phyloP scores from a whole-genome alignment of 2,329 filamentous ascomycete species.

The Ophiostoma tasmaniense region DNA sequence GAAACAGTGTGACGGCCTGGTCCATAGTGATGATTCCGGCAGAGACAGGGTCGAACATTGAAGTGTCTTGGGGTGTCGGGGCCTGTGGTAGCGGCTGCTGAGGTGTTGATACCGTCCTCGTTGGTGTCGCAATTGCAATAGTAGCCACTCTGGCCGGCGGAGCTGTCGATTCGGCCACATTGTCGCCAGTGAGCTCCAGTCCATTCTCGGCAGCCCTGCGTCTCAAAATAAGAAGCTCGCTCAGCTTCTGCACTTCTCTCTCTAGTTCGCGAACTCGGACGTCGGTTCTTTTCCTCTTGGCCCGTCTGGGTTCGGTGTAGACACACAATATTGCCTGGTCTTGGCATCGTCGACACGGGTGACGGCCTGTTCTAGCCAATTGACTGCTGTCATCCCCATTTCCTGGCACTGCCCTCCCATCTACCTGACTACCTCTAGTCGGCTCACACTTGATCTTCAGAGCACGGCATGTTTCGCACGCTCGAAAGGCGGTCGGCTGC shows the following conservation, averaged over 20 bases:
- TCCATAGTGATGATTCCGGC: conserved; percentile 16
- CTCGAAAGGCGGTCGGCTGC: neutral
- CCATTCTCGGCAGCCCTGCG: neutral
- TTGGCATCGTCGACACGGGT: neutral
- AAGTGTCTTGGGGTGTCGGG: too few species aligned
- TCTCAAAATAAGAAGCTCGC: neutral
- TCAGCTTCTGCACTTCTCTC: neutral
- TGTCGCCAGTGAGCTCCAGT: neutral
- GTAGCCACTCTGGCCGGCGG: neutral
- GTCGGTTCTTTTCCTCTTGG: neutral
- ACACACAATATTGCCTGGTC: neutral
- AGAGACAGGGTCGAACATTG: conserved; percentile 11
- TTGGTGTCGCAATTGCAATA: neutral
- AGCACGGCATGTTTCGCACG: neutral
- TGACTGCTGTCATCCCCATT: neutral
- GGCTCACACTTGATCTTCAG: neutral
- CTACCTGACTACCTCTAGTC: neutral
- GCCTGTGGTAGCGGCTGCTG: neutral
- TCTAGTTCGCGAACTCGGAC: neutral
- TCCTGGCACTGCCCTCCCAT: neutral
- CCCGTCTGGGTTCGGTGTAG: neutral
- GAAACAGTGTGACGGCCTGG: conserved; percentile 13
- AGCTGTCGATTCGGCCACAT: neutral
- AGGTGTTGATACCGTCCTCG: neutral
- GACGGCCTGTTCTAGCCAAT: neutral